Evolutionary conservation across 257 asterid genomes (phyloP).

Genomic region (Capsicum baccatum): DNA sequence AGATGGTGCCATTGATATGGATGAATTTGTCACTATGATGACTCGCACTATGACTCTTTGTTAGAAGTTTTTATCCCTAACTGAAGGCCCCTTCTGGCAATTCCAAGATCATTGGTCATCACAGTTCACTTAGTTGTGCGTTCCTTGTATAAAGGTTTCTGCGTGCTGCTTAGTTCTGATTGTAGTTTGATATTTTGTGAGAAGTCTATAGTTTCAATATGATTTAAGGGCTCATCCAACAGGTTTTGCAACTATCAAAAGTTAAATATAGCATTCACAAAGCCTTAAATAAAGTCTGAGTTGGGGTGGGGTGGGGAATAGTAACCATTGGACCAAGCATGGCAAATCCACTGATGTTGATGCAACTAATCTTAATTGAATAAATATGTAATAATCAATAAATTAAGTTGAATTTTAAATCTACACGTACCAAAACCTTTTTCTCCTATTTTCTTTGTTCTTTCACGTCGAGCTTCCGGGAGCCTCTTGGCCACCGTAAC

Average conservation of each 20-base stretch:
- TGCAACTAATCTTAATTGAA: neutral
- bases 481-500: too few species aligned
- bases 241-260: constrained; percentile 3
- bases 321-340: neutral
- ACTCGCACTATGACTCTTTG: constrained; percentile 57
- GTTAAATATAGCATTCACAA: neutral
- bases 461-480: too few species aligned
- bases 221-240: neutral
- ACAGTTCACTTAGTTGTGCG: neutral
- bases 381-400: neutral
- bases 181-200: neutral
- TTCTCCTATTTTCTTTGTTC: too few species aligned
- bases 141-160: neutral
- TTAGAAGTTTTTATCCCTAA: neutral
- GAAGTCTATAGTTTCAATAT: neutral
- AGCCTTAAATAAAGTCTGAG: neutral
- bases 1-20: constrained; percentile 89
- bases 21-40: constrained; percentile 87
- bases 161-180: neutral
- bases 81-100: neutral
- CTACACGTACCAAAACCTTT: too few species aligned
- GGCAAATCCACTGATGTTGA: neutral
- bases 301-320: neutral
- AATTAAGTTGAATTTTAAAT: neutral
- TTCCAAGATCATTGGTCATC: neutral